Evolutionary conservation across 345 rosid genomes (phyloP), one percentile per base, ranked within the genome.

Genomic region (Citropsis articulata): DNA sequence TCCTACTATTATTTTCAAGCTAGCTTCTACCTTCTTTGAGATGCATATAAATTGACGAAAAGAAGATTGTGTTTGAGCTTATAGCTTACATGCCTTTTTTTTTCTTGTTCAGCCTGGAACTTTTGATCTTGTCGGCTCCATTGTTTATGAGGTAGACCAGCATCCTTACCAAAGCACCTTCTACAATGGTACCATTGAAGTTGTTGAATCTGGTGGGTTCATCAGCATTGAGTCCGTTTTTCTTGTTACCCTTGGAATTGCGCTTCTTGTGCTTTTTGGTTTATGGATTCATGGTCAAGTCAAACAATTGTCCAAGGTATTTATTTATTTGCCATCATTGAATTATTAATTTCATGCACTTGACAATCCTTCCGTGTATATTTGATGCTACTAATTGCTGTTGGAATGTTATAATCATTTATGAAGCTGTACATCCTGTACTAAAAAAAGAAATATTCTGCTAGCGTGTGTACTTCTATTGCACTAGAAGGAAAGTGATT

Each of bases 161-260:
- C 88, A 90, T 66, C 93, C 94, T 28, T 92, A 88, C 82, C 89
- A 90, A 76, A 94, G 82, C 82, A 85, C 84, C 36, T 94, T 92
- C 83, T 90, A 89, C 79, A 96, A 94, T 78, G 97, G 94, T 77
- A 92, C 98, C 76, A 79, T 96, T n/a, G 99, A 96, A 88, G 97
- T 94, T 76, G 86, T 91, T 63, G 99, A 96, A 79, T 83, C 87
- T 42, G 97, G 97, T 42, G 90, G 90, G 68, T 88, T 94, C 80
- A 77, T 94, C 68, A 92, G 92, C 79, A 81, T 91, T 66, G 99
- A 96, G 79, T 92, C 99, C 27, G 91, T 96, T 76, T 91, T 96
- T 81, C 97, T 96, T 59, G 80, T 90, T 66, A 88, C 95, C 77
- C 90, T 95, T 71, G 94, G 95, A 16, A 57, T 85, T 12, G 92